A percentile compares a stretch with the other conserved stretches of the same genome.
These are phyloP conservation scores for Rhipidocladum racemiflorum DNA, from an alignment of 176 grass and related monocot species.

Conservation along the genomic window DNA sequence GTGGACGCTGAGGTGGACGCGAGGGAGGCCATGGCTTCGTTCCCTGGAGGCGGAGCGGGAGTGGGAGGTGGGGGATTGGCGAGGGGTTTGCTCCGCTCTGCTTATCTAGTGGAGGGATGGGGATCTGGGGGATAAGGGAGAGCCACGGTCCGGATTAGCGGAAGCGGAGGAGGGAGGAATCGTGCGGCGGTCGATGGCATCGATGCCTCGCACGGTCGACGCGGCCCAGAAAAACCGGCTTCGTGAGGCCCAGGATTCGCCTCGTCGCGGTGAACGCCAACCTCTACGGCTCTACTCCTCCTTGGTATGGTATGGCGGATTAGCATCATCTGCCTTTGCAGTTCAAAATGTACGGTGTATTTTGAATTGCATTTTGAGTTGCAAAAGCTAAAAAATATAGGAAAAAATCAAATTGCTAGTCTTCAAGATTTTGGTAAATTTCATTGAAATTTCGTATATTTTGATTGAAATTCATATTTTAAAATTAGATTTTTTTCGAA, in stretches of 20 bases:
- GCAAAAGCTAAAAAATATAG: no score
- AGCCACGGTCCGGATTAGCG: slow-evolving; percentile 52
- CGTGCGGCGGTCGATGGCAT: slow-evolving; percentile 50
- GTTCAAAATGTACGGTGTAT: no score
- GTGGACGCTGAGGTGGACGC: slow-evolving; percentile 38
- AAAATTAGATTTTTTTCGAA: no score
- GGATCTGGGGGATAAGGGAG: slow-evolving; percentile 44
- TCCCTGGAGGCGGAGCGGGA: background rate
- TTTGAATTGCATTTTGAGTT: no score
- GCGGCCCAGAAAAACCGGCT: slow-evolving; percentile 26
- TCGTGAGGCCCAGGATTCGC: slow-evolving; percentile 37
- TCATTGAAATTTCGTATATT: no score
- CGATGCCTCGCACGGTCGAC: background rate
- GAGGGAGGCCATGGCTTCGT: slow-evolving; percentile 35
- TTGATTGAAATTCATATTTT: no score
- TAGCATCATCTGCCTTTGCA: no score
- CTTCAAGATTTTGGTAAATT: no score
- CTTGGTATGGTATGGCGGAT: no score
- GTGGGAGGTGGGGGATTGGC: background rate
- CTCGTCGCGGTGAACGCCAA: slow-evolving; percentile 21
- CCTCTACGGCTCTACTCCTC: no score
- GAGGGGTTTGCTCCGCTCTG: slow-evolving; percentile 27
- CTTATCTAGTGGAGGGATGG: slow-evolving; percentile 47
- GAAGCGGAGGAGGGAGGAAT: background rate
- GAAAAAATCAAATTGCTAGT: no score